Evolutionary conservation across 2,329 filamentous ascomycete species (phyloP).

Genomic region (Coniosporium tulheliwenetii): DNA sequence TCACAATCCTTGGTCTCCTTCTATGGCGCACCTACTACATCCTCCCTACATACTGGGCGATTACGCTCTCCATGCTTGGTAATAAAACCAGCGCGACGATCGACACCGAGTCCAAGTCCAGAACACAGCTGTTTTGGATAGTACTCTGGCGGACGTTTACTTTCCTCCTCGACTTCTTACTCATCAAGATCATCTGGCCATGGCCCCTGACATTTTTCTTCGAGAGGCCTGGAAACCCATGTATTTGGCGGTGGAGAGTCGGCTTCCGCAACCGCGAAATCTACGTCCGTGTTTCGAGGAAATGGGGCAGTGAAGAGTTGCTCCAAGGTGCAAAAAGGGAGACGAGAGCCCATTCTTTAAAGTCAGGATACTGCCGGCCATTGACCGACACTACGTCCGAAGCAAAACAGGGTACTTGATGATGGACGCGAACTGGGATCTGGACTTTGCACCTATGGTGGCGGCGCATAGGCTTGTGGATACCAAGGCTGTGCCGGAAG

Average conservation of each 20-base stretch:
- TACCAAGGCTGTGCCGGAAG: conserved; percentile 39
- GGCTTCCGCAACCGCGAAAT: conserved; percentile 72
- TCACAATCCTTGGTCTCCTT: conserved; percentile 48
- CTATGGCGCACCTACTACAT: conserved; percentile 53
- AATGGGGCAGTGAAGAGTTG: conserved; percentile 50
- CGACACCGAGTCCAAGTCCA: conserved; percentile 39
- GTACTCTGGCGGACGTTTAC: conserved; percentile 44
- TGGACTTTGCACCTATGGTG: conserved; percentile 75
- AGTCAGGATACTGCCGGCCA: conserved; percentile 49
- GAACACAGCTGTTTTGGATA: conserved; percentile 39
- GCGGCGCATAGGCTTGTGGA: conserved; percentile 56
- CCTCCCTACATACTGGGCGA: conserved; percentile 54
- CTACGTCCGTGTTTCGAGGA: conserved; percentile 61
- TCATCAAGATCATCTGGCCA: conserved; percentile 26
- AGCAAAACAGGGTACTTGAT: conserved; percentile 80
- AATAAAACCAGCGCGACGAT: conserved; percentile 52
- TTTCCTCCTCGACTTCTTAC: conserved; percentile 58
- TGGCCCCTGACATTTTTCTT: conserved; percentile 39
- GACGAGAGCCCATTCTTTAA: conserved; percentile 41
- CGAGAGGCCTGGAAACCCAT: conserved; percentile 47
- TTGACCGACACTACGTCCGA: conserved; percentile 48
- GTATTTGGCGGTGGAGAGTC: conserved; percentile 55
- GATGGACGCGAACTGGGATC: conserved; percentile 72
- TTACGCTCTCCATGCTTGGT: conserved; percentile 50
- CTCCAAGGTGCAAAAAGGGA: conserved; percentile 36